A percentile compares a stretch with the other conserved stretches of the same genome.
phyloP scores from a whole-genome alignment of 164 flowering plant species.

The Tetrastigma voinierianum region DNA sequence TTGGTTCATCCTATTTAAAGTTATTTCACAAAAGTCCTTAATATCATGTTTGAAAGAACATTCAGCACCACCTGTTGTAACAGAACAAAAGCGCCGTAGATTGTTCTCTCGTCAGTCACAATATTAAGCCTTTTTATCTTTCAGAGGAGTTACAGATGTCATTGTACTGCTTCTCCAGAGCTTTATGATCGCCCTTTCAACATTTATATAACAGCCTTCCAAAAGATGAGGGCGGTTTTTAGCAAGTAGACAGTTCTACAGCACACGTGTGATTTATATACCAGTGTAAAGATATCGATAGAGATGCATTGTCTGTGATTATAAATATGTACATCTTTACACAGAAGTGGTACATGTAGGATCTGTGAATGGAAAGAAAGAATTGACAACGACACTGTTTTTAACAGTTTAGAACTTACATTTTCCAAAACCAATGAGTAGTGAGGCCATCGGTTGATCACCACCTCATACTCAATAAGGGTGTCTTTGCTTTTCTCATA shows the following conservation, averaged over 20 bases:
- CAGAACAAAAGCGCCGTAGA: constrained; percentile 55
- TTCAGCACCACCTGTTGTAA: constrained; percentile 69
- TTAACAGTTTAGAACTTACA: constrained; percentile 44
- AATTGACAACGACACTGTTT: no score
- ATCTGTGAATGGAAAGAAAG: no score
- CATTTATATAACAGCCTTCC: constrained; percentile 73
- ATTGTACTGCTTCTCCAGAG: constrained; percentile 80
- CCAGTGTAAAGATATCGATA: no score
- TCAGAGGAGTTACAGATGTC: constrained; percentile 83
- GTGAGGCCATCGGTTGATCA: constrained; percentile 88
- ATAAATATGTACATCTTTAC: no score
- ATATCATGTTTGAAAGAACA: background rate
- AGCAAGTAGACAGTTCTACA: background rate
- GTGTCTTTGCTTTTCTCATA: constrained; percentile 61
- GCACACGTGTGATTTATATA: background rate
- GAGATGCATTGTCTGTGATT: no score
- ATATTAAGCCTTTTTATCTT: constrained; percentile 85
- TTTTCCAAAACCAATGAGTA: constrained; percentile 71
- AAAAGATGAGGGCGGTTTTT: constrained; percentile 10
- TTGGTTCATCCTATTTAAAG: no score
- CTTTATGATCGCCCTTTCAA: constrained; percentile 78
- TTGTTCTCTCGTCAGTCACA: constrained; percentile 84
- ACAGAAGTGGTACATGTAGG: no score
- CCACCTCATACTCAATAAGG: constrained; percentile 70
- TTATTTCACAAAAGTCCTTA: no score